Evolutionary conservation across 2,329 filamentous ascomycete genomes (phyloP).

Genomic region (Diaporthe citrichinensis): DNA sequence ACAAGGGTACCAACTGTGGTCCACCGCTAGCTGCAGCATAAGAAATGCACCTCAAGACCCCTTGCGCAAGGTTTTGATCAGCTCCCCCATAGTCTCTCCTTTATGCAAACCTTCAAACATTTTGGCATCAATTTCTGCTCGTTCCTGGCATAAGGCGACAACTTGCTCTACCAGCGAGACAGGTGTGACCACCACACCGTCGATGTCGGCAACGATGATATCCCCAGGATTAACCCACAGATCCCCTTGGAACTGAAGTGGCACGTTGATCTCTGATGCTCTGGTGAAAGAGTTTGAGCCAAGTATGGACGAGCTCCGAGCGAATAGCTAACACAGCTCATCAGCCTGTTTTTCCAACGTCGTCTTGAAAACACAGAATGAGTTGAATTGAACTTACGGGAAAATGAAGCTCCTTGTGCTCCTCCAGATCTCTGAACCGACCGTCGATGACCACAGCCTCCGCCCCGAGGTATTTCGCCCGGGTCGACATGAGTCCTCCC

Average conservation of each 20-base stretch:
- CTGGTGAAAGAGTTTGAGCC: constrained; percentile 7
- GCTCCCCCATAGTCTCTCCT: not conserved
- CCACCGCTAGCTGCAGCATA: not conserved
- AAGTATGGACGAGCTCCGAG: not conserved
- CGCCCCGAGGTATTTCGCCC: constrained; percentile 41
- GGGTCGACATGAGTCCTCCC: constrained; percentile 44
- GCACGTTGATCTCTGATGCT: constrained; percentile 10
- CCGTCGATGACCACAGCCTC: constrained; percentile 12
- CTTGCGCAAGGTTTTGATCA: constrained; percentile 3
- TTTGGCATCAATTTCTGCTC: constrained; percentile 1
- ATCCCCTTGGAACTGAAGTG: not conserved
- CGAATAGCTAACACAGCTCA: not conserved
- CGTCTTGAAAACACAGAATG: too few species aligned
- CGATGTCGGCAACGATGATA: constrained; percentile 13
- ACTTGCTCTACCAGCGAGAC: not conserved
- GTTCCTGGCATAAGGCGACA: constrained; percentile 1
- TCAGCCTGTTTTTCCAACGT: not conserved
- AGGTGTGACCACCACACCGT: constrained; percentile 1
- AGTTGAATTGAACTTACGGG: not conserved
- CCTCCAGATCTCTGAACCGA: not conserved
- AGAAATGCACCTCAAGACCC: not conserved
- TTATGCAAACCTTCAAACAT: not conserved
- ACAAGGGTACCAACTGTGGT: not conserved
- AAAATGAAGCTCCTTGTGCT: constrained; percentile 6
- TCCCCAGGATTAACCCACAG: constrained; percentile 3